phyloP scores from a whole-genome alignment of 495 filamentous ascomycete species.

The Xylaria telfairii region DNA sequence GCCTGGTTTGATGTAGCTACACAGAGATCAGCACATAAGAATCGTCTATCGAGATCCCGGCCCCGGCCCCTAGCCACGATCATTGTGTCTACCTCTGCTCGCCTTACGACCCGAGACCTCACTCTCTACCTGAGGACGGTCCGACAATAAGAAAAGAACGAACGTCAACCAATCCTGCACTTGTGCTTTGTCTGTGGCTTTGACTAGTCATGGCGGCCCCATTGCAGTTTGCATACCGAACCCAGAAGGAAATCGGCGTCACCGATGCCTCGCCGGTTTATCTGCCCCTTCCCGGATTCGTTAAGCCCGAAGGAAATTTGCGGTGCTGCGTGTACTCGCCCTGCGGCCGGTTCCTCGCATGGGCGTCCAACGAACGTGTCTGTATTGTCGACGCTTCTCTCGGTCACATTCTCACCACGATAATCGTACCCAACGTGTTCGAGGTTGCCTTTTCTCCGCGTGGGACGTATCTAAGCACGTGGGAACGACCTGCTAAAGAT shows the following conservation, averaged over 20 bases:
- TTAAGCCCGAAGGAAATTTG: conserved; percentile 88
- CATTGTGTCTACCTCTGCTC: background rate
- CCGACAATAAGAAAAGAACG: conserved; percentile 38
- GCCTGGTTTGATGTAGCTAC: background rate
- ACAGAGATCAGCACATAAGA: conserved; percentile 5
- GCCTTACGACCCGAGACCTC: background rate
- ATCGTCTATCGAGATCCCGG: conserved; percentile 6
- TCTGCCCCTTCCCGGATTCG: conserved; percentile 81
- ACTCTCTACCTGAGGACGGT: background rate
- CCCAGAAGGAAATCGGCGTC: conserved; percentile 93
- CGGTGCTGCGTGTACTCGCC: conserved; percentile 95
- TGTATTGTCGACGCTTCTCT: conserved; percentile 80
- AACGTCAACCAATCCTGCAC: conserved; percentile 33
- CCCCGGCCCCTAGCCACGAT: background rate
- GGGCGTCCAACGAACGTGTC: conserved; percentile 88
- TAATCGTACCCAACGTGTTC: conserved; percentile 82
- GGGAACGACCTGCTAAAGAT: conserved; percentile 92
- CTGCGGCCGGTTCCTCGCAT: conserved; percentile 93
- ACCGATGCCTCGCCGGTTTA: conserved; percentile 90
- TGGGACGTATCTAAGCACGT: conserved; percentile 92
- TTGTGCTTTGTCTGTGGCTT: conserved; percentile 66
- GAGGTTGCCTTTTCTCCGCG: conserved; percentile 93
- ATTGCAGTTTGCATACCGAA: conserved; percentile 93
- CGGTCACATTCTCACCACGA: conserved; percentile 75
- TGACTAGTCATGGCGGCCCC: conserved; percentile 87